phyloP scores from a whole-genome alignment of 73 alveolate genomes.

The Blepharisma japonicum region DNA sequence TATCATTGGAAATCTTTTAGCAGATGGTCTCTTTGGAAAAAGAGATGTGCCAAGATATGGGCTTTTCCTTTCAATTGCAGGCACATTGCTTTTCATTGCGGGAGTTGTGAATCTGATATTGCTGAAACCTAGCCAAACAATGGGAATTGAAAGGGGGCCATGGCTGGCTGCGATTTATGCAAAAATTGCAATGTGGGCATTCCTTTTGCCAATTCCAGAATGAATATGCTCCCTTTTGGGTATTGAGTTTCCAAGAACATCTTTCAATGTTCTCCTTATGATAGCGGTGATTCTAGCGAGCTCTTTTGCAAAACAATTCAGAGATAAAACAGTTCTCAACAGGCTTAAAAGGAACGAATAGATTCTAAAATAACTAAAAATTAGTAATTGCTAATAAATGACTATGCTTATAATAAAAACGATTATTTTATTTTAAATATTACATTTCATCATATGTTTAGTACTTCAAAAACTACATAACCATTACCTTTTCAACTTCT shows the following conservation, averaged over 20 bases:
- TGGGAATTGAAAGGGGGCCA: not conserved
- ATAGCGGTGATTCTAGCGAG: not conserved
- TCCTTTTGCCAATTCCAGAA: constrained; percentile 11
- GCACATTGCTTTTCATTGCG: not conserved
- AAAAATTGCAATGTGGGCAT: not conserved
- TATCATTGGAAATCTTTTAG: not conserved
- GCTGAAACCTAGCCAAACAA: not conserved
- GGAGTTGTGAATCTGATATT: not conserved
- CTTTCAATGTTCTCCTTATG: not conserved
- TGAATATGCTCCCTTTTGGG: not conserved
- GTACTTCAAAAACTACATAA: too few species aligned
- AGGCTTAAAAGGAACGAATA: not conserved
- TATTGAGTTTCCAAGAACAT: constrained; percentile 9
- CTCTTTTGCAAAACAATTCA: not conserved
- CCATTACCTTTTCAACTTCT: too few species aligned
- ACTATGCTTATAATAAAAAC: too few species aligned
- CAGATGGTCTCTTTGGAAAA: constrained; percentile 2
- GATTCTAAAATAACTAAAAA: too few species aligned
- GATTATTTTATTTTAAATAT: too few species aligned
- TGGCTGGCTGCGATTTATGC: not conserved
- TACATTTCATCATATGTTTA: too few species aligned
- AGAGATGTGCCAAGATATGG: not conserved
- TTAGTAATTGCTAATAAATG: too few species aligned
- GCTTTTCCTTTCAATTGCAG: not conserved
- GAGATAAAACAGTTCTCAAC: not conserved